Conservation (phyloP, 192 early-diverging fungal species). For the Spizellomyces punctatus region DNA sequence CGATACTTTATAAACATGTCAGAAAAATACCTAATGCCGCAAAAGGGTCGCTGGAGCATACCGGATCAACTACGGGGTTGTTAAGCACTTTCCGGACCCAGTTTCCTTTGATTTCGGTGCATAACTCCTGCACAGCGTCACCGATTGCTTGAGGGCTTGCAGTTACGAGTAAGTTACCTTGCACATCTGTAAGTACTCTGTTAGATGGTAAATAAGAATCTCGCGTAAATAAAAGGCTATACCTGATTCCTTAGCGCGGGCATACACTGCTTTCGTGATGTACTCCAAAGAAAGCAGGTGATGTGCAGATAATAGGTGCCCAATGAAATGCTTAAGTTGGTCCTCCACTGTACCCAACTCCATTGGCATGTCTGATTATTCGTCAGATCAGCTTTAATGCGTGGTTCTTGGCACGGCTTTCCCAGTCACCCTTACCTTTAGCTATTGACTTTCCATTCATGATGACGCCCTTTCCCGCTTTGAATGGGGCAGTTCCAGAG, state of each 20-base stretch:
- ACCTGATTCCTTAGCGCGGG: conserved; percentile 20
- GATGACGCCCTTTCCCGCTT: neutral
- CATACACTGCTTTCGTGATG: conserved; percentile 6
- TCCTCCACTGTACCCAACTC: conserved; percentile 19
- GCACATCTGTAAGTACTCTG: neutral
- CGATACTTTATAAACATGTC: conserved; percentile 18
- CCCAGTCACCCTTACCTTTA: neutral
- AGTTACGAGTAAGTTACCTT: neutral
- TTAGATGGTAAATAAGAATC: neutral
- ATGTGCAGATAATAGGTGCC: conserved; percentile 8
- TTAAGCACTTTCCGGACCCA: neutral
- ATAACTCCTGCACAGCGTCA: conserved; percentile 8
- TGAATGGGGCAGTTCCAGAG: neutral
- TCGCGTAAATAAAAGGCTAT: neutral
- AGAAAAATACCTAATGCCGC: neutral
- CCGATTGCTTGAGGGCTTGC: neutral
- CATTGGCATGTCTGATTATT: neutral
- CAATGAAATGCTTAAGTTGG: conserved; percentile 20
- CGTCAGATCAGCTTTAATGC: neutral
- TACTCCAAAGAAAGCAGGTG: conserved; percentile 12
- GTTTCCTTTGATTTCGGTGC: conserved; percentile 8
- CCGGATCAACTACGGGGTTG: neutral
- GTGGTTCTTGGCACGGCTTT: neutral
- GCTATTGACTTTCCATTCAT: neutral
- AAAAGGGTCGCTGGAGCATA: neutral